Conservation (phyloP, 768 basidiomycete species). For the Boletus subcaerulescens region DNA sequence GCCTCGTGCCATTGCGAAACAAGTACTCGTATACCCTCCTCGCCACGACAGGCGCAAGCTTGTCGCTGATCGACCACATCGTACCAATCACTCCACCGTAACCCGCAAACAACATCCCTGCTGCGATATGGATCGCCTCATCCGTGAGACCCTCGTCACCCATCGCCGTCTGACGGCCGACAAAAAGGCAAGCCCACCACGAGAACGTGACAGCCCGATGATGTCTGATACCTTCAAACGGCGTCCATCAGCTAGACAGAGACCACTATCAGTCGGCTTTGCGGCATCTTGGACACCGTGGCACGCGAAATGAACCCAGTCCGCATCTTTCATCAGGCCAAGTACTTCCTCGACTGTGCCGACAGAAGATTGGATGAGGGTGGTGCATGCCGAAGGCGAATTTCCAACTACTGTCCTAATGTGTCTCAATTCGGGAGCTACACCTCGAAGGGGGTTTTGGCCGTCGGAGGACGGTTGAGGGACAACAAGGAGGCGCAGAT, state of each 20-base stretch:
- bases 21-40: constrained; percentile 28
- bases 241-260: not conserved
- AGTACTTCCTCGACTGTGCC: constrained; percentile 13
- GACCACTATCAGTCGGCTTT: not conserved
- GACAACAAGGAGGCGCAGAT: not conserved
- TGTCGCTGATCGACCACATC: constrained; percentile 1
- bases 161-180: not conserved
- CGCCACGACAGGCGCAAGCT: constrained; percentile 33
- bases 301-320: not conserved
- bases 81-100: constrained; percentile 14
- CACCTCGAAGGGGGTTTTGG: constrained; percentile 2
- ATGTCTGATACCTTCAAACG: not conserved
- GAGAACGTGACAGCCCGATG: not conserved
- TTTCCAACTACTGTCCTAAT: not conserved
- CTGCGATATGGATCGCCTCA: not conserved
- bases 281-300: not conserved
- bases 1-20: not conserved
- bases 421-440: constrained; percentile 23
- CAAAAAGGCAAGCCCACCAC: not conserved
- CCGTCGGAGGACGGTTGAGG: constrained; percentile 14
- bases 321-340: not conserved
- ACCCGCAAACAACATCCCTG: constrained; percentile 34
- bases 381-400: not conserved
- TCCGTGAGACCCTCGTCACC: not conserved
- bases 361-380: not conserved